Percentiles rank a stretch among this genome's conserved stretches.
Conservation (phyloP, 208 protist genomes). For the Wallacemonas sp. region DNA sequence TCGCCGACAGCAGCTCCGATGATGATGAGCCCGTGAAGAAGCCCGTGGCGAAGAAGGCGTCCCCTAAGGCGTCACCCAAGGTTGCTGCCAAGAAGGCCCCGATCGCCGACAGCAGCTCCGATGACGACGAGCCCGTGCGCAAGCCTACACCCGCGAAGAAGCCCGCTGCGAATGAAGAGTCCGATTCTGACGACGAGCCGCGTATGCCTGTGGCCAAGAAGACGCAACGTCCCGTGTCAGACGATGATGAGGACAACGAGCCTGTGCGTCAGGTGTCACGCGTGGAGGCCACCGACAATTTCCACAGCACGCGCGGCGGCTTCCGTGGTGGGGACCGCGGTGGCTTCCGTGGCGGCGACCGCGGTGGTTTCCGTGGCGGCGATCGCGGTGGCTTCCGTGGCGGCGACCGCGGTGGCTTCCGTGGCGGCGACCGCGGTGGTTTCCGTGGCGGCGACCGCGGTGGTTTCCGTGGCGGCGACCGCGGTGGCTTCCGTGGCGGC, state of each 20-base stretch:
- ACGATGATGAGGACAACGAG: constrained; percentile 27
- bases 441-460: constrained; percentile 27
- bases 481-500: constrained; percentile 56
- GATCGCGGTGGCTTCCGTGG: constrained; percentile 36
- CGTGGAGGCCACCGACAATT: constrained; percentile 28
- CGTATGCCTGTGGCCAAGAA: constrained; percentile 14
- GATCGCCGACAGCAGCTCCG: constrained; percentile 19
- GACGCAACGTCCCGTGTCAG: constrained; percentile 12
- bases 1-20: constrained; percentile 17
- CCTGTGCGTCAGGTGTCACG: constrained; percentile 39
- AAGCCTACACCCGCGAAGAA: constrained; percentile 15
- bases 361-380: constrained; percentile 15
- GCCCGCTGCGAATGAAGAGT: constrained; percentile 8
- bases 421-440: constrained; percentile 42
- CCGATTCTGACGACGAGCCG: constrained; percentile 24
- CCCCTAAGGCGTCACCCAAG: constrained; percentile 28
- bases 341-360: constrained; percentile 7
- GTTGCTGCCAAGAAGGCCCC: constrained; percentile 23
- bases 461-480: constrained; percentile 18
- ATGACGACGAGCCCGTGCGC: constrained; percentile 29
- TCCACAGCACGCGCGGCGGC: constrained; percentile 1
- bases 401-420: constrained; percentile 34
- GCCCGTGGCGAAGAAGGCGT: constrained; percentile 24
- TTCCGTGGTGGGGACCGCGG: constrained; percentile 14
- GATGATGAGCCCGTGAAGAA: constrained; percentile 23